These are phyloP conservation scores for Domatiomyces catenatus DNA, from an alignment of 2,329 filamentous ascomycete genomes.

Conservation along the genomic window DNA sequence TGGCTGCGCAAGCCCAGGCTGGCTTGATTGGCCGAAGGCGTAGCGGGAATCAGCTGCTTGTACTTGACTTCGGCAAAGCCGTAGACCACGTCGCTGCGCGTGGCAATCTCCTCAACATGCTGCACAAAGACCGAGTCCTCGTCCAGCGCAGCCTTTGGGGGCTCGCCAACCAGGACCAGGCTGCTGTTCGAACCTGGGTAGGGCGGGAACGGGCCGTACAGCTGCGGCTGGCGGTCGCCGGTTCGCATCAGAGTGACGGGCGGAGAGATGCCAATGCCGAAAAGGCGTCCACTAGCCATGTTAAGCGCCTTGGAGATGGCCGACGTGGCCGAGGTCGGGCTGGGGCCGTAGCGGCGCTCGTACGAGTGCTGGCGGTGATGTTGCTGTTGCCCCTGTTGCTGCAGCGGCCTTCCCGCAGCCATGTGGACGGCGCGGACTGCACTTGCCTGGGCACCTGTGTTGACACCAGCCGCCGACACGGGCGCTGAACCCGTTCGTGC, in stretches of 20 bases:
- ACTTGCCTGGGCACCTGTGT: conserved; percentile 52
- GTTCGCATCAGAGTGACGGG: conserved; percentile 31
- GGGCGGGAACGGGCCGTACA: conserved; percentile 58
- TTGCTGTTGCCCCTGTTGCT: conserved; percentile 68
- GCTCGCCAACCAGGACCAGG: conserved; percentile 47
- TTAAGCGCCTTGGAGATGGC: conserved; percentile 91
- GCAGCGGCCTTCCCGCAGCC: conserved; percentile 46
- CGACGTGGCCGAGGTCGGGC: conserved; percentile 64
- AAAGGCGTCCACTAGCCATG: conserved; percentile 58
- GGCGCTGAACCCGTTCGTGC: conserved; percentile 63
- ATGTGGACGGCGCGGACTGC: conserved; percentile 64
- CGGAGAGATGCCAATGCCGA: conserved; percentile 36
- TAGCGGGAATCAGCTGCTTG: conserved; percentile 81
- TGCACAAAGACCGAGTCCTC: conserved; percentile 68
- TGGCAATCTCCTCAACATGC: conserved; percentile 79
- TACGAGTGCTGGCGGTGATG: conserved; percentile 68
- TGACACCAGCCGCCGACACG: conserved; percentile 52
- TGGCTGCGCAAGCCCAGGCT: conserved; percentile 20
- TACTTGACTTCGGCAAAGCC: conserved; percentile 98
- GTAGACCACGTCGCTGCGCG: conserved; percentile 87
- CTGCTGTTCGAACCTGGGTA: conserved; percentile 64
- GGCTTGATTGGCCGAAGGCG: conserved; percentile 45
- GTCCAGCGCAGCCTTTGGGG: conserved; percentile 50
- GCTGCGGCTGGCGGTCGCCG: conserved; percentile 31
- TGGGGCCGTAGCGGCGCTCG: conserved; percentile 60